These are phyloP conservation scores for Phoma sp. DNA, from an alignment of 2,329 filamentous ascomycete genomes.

Conservation along the genomic window DNA sequence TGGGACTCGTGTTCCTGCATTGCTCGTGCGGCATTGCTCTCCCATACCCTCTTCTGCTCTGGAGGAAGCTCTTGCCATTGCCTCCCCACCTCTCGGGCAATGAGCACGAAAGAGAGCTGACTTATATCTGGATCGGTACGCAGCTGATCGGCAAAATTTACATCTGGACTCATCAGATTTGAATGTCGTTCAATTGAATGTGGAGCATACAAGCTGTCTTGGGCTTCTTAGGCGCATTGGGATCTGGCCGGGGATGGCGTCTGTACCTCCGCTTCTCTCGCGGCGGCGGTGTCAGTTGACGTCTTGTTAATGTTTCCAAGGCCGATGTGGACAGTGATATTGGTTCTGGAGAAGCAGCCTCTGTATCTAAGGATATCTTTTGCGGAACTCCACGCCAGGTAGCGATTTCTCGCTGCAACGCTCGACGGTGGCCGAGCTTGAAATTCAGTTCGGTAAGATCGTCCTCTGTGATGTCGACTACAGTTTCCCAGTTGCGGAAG, in stretches of 20 bases:
- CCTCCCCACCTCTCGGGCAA: constrained; percentile 47
- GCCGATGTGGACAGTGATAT: constrained; percentile 38
- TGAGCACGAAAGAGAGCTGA: constrained; percentile 47
- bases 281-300: constrained; percentile 30
- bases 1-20: constrained; percentile 48
- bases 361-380: constrained; percentile 29
- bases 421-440: constrained; percentile 49
- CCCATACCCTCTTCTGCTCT: constrained; percentile 47
- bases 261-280: constrained; percentile 47
- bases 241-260: constrained; percentile 45
- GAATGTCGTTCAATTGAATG: neutral
- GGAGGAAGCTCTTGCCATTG: constrained; percentile 46
- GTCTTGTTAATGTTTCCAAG: constrained; percentile 34
- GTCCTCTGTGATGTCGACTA: constrained; percentile 50
- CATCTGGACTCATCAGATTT: constrained; percentile 30
- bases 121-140: constrained; percentile 45
- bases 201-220: constrained; percentile 47
- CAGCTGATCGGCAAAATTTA: constrained; percentile 50
- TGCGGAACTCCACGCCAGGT: constrained; percentile 41
- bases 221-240: constrained; percentile 48
- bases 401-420: constrained; percentile 49
- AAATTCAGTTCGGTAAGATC: constrained; percentile 46
- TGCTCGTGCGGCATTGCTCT: constrained; percentile 45
- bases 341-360: constrained; percentile 20
- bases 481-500: constrained; percentile 46